These are phyloP conservation scores for Cantharellus anzutake DNA, from an alignment of 768 basidiomycete genomes.

Conservation along the genomic window DNA sequence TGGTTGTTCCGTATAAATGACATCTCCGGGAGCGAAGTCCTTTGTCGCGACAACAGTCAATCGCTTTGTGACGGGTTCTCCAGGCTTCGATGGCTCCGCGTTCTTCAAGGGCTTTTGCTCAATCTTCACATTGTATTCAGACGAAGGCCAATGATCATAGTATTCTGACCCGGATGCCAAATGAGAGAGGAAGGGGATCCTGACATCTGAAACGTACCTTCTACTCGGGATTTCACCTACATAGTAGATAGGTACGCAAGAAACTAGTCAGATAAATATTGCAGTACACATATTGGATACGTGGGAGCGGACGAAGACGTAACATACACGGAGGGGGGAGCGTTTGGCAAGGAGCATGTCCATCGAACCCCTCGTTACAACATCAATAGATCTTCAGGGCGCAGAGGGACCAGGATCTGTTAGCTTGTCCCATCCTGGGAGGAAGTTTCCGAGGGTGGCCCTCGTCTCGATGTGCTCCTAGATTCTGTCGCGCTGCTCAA, in stretches of 20 bases:
- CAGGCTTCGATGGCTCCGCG: neutral
- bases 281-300: conserved; percentile 2
- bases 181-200: conserved; percentile 1
- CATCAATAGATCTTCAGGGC: neutral
- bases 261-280: conserved; percentile 8
- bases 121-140: conserved; percentile 47
- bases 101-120: conserved; percentile 14
- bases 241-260: neutral
- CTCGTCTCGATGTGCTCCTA: conserved; percentile 14
- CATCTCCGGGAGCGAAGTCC: conserved; percentile 49
- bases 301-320: neutral
- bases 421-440: conserved; percentile 85
- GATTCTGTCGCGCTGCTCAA: conserved; percentile 1
- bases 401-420: conserved; percentile 33
- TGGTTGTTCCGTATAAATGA: conserved; percentile 69
- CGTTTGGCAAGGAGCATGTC: conserved; percentile 13
- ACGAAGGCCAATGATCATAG: conserved; percentile 58
- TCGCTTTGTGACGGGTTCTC: neutral
- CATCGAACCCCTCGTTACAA: conserved; percentile 10
- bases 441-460: conserved; percentile 70
- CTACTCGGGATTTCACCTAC: conserved; percentile 45
- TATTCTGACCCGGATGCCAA: conserved; percentile 28
- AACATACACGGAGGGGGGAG: conserved; percentile 3
- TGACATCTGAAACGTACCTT: conserved; percentile 39
- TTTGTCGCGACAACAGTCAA: conserved; percentile 37